Evolutionary conservation across 2,329 filamentous ascomycete species (phyloP), one percentile per base, ranked within the genome.

Genomic region (Ascocoryne sarcoides): DNA sequence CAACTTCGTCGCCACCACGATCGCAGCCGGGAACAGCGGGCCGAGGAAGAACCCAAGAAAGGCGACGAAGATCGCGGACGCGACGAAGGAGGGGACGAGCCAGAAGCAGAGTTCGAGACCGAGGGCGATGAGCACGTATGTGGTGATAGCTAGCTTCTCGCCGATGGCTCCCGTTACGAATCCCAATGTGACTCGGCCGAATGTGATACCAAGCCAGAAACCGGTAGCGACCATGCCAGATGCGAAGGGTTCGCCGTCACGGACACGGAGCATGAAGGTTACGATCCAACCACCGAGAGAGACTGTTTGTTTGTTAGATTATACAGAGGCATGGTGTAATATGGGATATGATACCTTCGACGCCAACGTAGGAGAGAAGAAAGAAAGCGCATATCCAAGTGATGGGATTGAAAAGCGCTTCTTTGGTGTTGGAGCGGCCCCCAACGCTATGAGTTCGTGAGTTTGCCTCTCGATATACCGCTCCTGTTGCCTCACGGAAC

Each of bases 171-270:
- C 81, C 0, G 87, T 93, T 2, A 90, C 67, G 49, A 93, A 92
- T 0, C 85, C 86, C 9, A 93, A 62, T 0, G 81, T 60, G 2
- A 92, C 65, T 2, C 87, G 69, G 0, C 87, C 87, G 0, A 87
- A 60, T 0, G 85, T 89, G 41, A 93, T 68, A 0, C 86, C 87
- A 18, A 87, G 71, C 87, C 87, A 94, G 64, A 92, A 93, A 0
- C 85, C 81, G 0, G 84, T 90, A 0, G 78, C 82, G 0, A 77
- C 78, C 64, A 94, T 75, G 1, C 87, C 87, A 23, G 82, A 81
- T 2, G 77, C 70, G 54, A 92, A 92, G 0, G 76, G 66, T 16
- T 68, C 71, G 2, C 79, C 84, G 30, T 81, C 61, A 10, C 88
- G 75, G n/a, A 88, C 79, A n/a, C 73, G 67, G 10, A 90, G 77